Base-by-base conservation (phyloP, 2,329 filamentous ascomycete species). In the Neophaeococcomyces mojaviensis region DNA sequence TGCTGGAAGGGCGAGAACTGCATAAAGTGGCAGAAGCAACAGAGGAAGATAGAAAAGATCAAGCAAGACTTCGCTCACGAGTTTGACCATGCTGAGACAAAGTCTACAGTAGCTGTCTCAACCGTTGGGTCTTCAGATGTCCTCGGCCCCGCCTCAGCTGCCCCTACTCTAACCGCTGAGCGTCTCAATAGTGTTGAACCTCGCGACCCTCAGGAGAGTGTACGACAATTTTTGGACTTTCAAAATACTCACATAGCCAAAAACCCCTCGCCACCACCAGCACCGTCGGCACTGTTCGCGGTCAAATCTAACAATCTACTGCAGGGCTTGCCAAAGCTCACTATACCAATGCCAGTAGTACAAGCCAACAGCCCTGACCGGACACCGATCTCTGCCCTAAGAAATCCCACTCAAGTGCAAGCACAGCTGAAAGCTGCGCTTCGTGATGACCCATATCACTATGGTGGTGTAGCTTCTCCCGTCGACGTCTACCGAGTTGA, bases 1-100 rank as follows among this genome's bases (percentile, higher is more conserved):
- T 96, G 89, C 68, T 79, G 80, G 37, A 94, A 94, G 64, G 89
- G 89, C 37, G 86, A 92, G 64, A 81, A 84, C 56, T 95, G 89
- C 65, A 73, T 79, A 39, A 94, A 88, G 63, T 94, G 78, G 76
- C 79, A 76, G 63, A 87, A 83, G 62, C 84, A 90, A 60, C 85
- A 94, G 64, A 78, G 81, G 28, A 77, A 86, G 63, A 78, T 94
- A 39, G 78, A 84, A 35, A 78, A 80, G 20, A 81, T 94, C 58
- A 79, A 83, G 58, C 78, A 81, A 51, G 69, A 78, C 63, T 81
- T 89, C 59, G 82, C 86, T 1, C 78, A 82, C 55, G 68, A 76
- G 65, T 40, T 70, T 72, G 41, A 72, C 81, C 55, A 72, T 73
- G 48, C 65, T 67, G 73, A 79, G 37, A 83, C 85, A 39, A 78